A percentile compares a stretch with the other conserved stretches of the same genome.
Conservation (phyloP, 768 basidiomycete species). For the Suillus placidus region DNA sequence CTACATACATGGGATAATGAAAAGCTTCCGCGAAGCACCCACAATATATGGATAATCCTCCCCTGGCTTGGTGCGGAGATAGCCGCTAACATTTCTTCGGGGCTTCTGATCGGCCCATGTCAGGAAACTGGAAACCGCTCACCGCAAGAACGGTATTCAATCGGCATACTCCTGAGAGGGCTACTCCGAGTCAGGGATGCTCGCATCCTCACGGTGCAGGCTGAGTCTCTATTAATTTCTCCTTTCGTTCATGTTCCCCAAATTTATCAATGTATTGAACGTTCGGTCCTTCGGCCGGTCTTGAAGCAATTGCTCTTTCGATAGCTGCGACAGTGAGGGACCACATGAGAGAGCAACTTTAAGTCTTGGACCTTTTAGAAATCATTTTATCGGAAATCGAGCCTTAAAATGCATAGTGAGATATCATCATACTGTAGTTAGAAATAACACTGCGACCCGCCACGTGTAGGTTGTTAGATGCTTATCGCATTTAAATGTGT, state of each 20-base stretch:
- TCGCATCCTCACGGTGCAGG: background rate
- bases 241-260: background rate
- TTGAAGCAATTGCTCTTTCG: background rate
- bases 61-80: background rate
- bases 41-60: no score
- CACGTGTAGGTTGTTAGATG: background rate
- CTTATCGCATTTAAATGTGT: background rate
- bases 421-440: background rate
- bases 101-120: background rate
- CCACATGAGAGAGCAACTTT: background rate
- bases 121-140: conserved; percentile 3
- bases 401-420: background rate
- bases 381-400: background rate
- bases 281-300: background rate
- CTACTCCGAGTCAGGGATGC: background rate
- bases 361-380: background rate
- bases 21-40: background rate
- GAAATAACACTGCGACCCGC: background rate
- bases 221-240: background rate
- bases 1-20: background rate
- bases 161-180: background rate
- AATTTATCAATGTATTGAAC: background rate
- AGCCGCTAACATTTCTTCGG: background rate
- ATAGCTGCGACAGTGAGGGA: background rate
- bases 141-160: conserved; percentile 5